A percentile compares a stretch with the other conserved stretches of the same genome.
Evolutionary conservation across 2,329 filamentous ascomycete species (phyloP).

Genomic region (Fusarium citri): DNA sequence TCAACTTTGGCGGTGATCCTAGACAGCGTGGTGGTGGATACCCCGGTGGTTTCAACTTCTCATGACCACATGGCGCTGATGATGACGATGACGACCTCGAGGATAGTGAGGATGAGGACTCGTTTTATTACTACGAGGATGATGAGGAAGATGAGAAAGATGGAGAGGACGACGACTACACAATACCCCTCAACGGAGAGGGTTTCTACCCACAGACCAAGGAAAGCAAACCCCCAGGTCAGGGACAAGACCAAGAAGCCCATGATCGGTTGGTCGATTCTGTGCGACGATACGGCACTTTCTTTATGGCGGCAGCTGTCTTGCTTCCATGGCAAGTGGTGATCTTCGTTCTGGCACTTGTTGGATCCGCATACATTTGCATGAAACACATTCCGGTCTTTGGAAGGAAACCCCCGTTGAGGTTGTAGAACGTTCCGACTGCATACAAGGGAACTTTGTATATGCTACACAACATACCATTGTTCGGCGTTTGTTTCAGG

Average conservation of each 20-base stretch:
- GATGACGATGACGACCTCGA: conserved; percentile 49
- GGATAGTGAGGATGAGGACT: conserved; percentile 47
- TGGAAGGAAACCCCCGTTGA: conserved; percentile 36
- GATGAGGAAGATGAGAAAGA: conserved; percentile 42
- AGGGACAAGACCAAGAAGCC: conserved; percentile 50
- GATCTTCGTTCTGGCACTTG: conserved; percentile 50
- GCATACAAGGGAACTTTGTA: conserved; percentile 22
- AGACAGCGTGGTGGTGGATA: conserved; percentile 54
- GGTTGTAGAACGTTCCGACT: conserved; percentile 43
- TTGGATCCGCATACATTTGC: conserved; percentile 57
- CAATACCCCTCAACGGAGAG: conserved; percentile 38
- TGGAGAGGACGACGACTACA: conserved; percentile 44
- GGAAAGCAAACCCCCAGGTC: conserved; percentile 46
- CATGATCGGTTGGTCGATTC: conserved; percentile 55
- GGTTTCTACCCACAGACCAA: conserved; percentile 24
- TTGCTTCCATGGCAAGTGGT: conserved; percentile 60
- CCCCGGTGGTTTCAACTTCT: conserved; percentile 56
- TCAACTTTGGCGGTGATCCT: conserved; percentile 63
- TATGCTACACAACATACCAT: conserved; percentile 45
- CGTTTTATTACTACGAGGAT: conserved; percentile 41
- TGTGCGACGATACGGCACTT: conserved; percentile 57
- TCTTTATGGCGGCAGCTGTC: conserved; percentile 58
- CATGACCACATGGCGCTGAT: conserved; percentile 61
- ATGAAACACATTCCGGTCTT: conserved; percentile 47
- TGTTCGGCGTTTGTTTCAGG: conserved; percentile 48